A percentile compares a stretch with the other conserved stretches of the same genome.
Conservation (phyloP, 768 basidiomycete species). For the Pleurotus salmoneostramineus region DNA sequence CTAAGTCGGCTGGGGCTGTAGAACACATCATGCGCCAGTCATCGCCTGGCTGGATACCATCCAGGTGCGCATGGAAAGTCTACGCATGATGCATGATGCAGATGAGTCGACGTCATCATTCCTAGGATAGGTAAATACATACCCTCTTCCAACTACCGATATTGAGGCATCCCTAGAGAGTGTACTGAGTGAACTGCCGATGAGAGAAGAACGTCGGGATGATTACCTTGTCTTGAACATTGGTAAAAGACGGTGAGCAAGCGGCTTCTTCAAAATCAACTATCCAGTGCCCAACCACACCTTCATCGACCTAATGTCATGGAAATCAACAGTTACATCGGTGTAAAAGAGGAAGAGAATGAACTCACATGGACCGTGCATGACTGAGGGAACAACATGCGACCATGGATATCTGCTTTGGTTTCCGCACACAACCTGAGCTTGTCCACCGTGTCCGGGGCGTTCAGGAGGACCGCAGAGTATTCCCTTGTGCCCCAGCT, state of each 20-base stretch:
- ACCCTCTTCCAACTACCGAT: constrained; percentile 10
- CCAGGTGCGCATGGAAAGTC: neutral
- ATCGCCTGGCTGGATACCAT: neutral
- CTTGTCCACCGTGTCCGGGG: constrained; percentile 17
- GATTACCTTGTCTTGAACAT: constrained; percentile 25
- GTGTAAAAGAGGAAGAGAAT: neutral
- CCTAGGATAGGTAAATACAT: neutral
- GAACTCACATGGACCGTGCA: neutral
- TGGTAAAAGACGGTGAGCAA: constrained; percentile 19
- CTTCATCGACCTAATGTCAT: neutral
- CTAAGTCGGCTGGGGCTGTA: neutral
- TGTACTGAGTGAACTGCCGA: neutral
- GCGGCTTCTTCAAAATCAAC: constrained; percentile 20
- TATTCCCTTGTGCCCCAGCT: constrained; percentile 24
- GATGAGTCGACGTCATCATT: neutral
- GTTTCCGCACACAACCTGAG: constrained; percentile 10
- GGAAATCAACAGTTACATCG: no score
- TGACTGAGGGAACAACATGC: neutral
- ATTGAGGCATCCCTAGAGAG: constrained; percentile 12
- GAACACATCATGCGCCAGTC: constrained; percentile 1
- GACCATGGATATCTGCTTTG: constrained; percentile 11
- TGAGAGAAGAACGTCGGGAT: neutral
- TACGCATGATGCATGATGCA: neutral
- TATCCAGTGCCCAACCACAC: constrained; percentile 21
- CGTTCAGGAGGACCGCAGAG: constrained; percentile 22